Conservation (phyloP, 208 protist genomes). For the Trypanosoma congolense region DNA sequence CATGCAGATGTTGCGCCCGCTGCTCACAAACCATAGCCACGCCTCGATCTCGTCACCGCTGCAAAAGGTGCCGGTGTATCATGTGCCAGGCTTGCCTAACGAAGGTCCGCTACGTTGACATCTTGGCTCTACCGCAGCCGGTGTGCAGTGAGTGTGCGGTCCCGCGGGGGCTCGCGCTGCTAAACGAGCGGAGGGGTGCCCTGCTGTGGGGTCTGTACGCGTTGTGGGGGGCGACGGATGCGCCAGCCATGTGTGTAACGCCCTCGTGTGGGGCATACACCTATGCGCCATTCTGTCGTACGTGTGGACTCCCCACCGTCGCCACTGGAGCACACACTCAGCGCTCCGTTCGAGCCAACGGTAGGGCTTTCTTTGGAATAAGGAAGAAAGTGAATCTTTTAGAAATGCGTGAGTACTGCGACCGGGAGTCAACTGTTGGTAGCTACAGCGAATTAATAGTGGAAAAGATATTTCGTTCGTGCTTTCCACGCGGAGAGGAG, state of each 20-base stretch:
- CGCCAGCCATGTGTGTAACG: conserved; percentile 54
- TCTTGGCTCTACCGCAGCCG: conserved; percentile 30
- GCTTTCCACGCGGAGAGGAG: conserved; percentile 54
- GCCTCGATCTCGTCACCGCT: conserved; percentile 53
- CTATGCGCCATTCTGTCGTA: conserved; percentile 35
- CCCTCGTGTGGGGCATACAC: conserved; percentile 47
- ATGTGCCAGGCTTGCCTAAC: conserved; percentile 56
- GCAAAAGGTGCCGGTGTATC: conserved; percentile 61
- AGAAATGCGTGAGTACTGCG: conserved; percentile 29
- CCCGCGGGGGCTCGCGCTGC: conserved; percentile 41
- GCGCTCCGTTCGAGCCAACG: conserved; percentile 40
- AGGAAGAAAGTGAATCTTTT: conserved; percentile 31
- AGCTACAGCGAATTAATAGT: conserved; percentile 29
- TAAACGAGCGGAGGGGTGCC: conserved; percentile 25
- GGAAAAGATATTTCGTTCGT: conserved; percentile 36
- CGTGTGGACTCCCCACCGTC: conserved; percentile 57
- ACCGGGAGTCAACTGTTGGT: conserved; percentile 32
- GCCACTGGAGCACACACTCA: conserved; percentile 50
- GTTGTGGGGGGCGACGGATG: conserved; percentile 40
- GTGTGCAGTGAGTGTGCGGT: conserved; percentile 67
- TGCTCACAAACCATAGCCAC: conserved; percentile 25
- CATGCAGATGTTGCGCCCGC: conserved; percentile 39
- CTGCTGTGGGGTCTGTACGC: conserved; percentile 72
- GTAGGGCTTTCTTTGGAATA: conserved; percentile 23
- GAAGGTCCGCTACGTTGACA: conserved; percentile 43